A percentile compares a stretch with the other conserved stretches of the same genome.
Evolutionary conservation across 805 yeast genomes (phyloP).

Genomic region (Candida silvatica): DNA sequence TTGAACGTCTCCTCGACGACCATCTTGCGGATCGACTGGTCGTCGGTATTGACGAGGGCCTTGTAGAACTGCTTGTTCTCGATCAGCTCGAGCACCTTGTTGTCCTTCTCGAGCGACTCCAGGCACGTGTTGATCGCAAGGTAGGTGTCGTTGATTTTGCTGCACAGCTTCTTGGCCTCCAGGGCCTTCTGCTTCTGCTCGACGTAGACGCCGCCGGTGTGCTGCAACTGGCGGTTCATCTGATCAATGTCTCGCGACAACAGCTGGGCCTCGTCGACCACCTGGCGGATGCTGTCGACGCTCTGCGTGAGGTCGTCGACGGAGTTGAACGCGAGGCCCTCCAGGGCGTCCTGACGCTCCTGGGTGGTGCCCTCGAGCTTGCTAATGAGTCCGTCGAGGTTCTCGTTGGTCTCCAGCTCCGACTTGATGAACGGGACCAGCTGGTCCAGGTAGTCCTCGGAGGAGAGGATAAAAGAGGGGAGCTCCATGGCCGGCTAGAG

Average conservation of each 20-base stretch:
- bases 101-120: conserved; percentile 78
- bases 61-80: conserved; percentile 70
- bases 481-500: too few relatives aligned
- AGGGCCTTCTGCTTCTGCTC: conserved; percentile 51
- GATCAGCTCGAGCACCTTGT: conserved; percentile 75
- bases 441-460: conserved; percentile 72
- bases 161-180: conserved; percentile 52
- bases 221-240: conserved; percentile 49
- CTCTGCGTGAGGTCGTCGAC: conserved; percentile 49
- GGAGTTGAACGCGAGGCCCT: conserved; percentile 50
- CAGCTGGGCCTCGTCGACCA: conserved; percentile 47
- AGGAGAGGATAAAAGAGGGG: conserved; percentile 36
- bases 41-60: conserved; percentile 72
- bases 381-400: conserved; percentile 47
- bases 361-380: conserved; percentile 43
- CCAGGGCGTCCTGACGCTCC: conserved; percentile 55
- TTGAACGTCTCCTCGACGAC: conserved; percentile 70
- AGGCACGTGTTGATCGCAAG: conserved; percentile 63
- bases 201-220: conserved; percentile 59
- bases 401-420: conserved; percentile 42
- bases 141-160: conserved; percentile 64
- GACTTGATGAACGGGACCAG: conserved; percentile 67
- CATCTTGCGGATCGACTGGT: conserved; percentile 60
- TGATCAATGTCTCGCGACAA: conserved; percentile 46
- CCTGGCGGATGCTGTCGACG: conserved; percentile 52